Evolutionary conservation across 2,329 filamentous ascomycete species (phyloP), one percentile per base, ranked within the genome.

Genomic region (Xylariaceae sp.): DNA sequence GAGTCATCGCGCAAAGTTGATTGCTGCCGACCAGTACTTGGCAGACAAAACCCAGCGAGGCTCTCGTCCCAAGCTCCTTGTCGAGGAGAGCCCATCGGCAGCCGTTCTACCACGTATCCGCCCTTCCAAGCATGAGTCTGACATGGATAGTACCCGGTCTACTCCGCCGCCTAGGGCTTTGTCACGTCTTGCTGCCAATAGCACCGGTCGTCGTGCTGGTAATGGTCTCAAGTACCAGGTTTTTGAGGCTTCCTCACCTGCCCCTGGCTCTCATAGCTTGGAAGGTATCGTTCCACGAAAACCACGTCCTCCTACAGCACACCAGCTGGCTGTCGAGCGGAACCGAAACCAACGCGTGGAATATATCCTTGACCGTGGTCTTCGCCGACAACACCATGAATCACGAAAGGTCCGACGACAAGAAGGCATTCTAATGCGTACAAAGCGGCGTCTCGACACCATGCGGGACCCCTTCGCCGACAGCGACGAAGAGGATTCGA

Each of bases 341-440:
- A 90, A 91, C 64, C 76, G 88, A 16, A 85, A 81, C 49, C 81
- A 88, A 58, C 82, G 87, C 5, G 87, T 92, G n/a, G 85, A 90
- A 58, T 85, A 90, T 57, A 87, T 89, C 41, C 77, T 93, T 14
- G 84, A 88, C 55, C 80, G 83, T n/a, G 83, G 85, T 22, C 70
- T 92, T 25, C 80, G 85, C 39, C 76, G 74, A 52, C 73, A 80
- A 41, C 84, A 90, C 59, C 79, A 82, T 59, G 72, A 72, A 44
- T 77, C 82, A 11, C 79, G 81, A 37, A 82, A 82, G 55, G 60
- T 68, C 16, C 78, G 87, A 4, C 77, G 78, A 17, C 70, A 75
- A 43, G 81, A 89, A 47, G 85, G 86, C 11, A 74, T 80, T 7
- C 75, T 92, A 43, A 71, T 84, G 54, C 76, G 85, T 34, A 79